Conservation (phyloP, 1,284 basidiomycete species). For the Peniophora sp. region DNA sequence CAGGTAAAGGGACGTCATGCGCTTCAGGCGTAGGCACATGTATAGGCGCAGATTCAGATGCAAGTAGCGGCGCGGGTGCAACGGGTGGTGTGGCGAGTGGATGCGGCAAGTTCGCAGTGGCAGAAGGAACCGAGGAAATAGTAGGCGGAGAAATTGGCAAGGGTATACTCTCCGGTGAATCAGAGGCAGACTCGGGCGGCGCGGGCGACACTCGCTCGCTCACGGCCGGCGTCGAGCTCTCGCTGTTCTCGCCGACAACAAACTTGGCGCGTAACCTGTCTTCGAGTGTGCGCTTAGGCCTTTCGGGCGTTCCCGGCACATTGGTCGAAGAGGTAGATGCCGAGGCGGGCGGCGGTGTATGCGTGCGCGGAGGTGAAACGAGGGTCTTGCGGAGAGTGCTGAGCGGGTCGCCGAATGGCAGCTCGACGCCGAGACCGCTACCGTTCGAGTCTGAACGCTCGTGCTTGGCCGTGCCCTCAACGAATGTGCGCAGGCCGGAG, state of each 20-base stretch:
- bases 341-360: slow-evolving; percentile 24
- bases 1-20: neutral
- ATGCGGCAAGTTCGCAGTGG: slow-evolving; percentile 1
- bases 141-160: slow-evolving; percentile 35
- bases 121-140: slow-evolving; percentile 5
- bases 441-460: neutral
- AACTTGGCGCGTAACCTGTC: slow-evolving; percentile 61
- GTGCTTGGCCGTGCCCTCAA: neutral
- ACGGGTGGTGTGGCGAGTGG: neutral
- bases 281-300: slow-evolving; percentile 40
- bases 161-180: slow-evolving; percentile 37
- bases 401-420: slow-evolving; percentile 45
- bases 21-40: neutral
- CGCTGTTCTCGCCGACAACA: slow-evolving; percentile 46
- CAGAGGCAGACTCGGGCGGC: slow-evolving; percentile 23
- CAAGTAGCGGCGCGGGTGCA: neutral
- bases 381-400: slow-evolving; percentile 57
- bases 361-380: slow-evolving; percentile 37
- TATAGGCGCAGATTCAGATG: neutral
- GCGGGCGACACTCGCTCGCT: slow-evolving; percentile 35
- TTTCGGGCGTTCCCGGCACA: slow-evolving; percentile 12
- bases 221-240: slow-evolving; percentile 31
- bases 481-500: too few relatives aligned
- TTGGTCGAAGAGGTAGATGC: slow-evolving; percentile 12
- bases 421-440: neutral